Percentiles rank a stretch among this genome's conserved stretches.
phyloP scores from a whole-genome alignment of 2,329 filamentous ascomycete genomes.

The Aspergillus pseudotamarii region DNA sequence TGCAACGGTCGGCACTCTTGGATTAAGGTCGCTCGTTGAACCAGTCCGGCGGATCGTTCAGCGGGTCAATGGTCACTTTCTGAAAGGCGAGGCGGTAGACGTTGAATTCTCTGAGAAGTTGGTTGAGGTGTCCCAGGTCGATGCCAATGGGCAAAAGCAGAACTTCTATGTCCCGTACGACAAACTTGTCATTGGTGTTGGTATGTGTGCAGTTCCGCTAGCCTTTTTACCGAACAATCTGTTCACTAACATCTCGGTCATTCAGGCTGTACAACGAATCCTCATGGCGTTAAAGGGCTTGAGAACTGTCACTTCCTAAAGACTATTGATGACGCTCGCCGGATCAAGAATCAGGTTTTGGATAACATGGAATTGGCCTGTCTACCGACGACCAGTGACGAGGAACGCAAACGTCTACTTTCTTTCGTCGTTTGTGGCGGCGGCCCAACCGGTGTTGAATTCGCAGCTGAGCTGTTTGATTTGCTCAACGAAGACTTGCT shows the following conservation, averaged over 20 bases:
- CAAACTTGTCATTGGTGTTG: constrained; percentile 90
- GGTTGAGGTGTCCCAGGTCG: constrained; percentile 78
- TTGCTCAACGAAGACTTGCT: constrained; percentile 93
- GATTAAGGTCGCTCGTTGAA: constrained; percentile 87
- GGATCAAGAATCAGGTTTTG: constrained; percentile 85
- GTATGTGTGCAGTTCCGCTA: constrained; percentile 37
- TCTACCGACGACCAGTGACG: constrained; percentile 86
- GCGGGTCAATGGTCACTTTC: constrained; percentile 80
- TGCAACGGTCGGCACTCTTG: constrained; percentile 92
- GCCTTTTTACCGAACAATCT: neutral
- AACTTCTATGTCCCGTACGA: constrained; percentile 96
- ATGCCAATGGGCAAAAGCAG: constrained; percentile 70
- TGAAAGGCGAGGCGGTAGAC: constrained; percentile 83
- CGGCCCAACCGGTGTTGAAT: constrained; percentile 95
- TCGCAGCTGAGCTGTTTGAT: constrained; percentile 94
- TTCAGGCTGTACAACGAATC: constrained; percentile 79
- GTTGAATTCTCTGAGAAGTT: constrained; percentile 91
- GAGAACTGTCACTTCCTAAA: constrained; percentile 95
- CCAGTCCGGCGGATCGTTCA: constrained; percentile 84
- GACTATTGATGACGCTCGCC: constrained; percentile 86
- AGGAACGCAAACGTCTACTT: constrained; percentile 81
- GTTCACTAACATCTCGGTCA: constrained; percentile 6
- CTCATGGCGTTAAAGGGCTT: constrained; percentile 92
- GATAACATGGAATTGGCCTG: constrained; percentile 88
- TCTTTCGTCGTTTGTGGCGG: constrained; percentile 97